phyloP scores from a whole-genome alignment of 176 grass and related monocot species.

The Otatea glauca region DNA sequence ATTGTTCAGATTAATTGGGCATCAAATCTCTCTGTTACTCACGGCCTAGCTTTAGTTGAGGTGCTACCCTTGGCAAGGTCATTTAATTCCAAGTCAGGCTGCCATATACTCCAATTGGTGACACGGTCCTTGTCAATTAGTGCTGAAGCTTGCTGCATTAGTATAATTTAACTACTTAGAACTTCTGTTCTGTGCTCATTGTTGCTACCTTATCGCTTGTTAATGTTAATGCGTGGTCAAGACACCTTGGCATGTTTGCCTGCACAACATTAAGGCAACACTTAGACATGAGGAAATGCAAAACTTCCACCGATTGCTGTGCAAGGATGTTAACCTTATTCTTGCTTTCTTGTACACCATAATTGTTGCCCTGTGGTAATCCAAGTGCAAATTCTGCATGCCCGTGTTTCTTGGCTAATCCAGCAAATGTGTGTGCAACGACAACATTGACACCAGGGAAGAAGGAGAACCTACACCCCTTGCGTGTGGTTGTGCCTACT shows the following conservation, averaged over 20 bases:
- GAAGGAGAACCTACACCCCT: neutral
- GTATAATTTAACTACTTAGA: neutral
- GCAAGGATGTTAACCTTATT: neutral
- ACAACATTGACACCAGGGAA: neutral
- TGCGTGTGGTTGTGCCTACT: neutral
- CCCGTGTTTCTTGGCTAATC: too few relatives aligned
- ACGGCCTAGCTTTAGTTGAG: neutral
- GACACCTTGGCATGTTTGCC: neutral
- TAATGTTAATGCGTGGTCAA: neutral
- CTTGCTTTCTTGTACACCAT: neutral
- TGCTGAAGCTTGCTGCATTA: neutral
- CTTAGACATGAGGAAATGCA: neutral
- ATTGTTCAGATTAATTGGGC: neutral
- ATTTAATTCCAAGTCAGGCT: neutral
- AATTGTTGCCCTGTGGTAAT: too few relatives aligned
- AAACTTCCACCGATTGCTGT: neutral
- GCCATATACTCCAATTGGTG: neutral
- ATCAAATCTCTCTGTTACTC: neutral
- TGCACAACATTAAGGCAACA: neutral
- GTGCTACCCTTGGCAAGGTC: neutral
- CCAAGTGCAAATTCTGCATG: neutral
- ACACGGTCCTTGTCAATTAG: neutral
- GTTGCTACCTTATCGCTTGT: neutral
- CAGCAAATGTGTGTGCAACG: too few relatives aligned
- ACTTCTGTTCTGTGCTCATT: neutral